Evolutionary conservation across 495 filamentous ascomycete species (phyloP).

Genomic region (Apodospora peruviana): DNA sequence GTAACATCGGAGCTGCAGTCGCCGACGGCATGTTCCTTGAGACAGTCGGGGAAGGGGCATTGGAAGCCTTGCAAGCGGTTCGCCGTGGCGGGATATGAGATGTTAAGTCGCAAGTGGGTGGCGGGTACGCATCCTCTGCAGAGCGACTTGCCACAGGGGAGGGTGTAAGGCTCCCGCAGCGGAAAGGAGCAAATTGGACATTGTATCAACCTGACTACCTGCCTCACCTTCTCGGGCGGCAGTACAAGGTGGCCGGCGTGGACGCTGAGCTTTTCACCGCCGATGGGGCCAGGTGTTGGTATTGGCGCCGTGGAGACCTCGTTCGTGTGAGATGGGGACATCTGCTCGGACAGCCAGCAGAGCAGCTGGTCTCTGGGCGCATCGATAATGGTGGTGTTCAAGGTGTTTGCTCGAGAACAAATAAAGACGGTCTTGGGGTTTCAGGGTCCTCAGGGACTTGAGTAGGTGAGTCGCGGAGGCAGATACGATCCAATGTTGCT

Average conservation of each 20-base stretch:
- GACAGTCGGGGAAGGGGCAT: constrained; percentile 66
- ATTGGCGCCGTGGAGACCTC: background rate
- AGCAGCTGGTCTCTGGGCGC: background rate
- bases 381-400: background rate
- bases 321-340: background rate
- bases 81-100: constrained; percentile 66
- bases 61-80: constrained; percentile 60
- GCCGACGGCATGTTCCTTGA: constrained; percentile 62
- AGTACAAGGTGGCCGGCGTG: background rate
- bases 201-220: constrained; percentile 8
- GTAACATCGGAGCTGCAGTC: constrained; percentile 77
- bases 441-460: too few species aligned
- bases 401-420: too few species aligned
- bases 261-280: background rate
- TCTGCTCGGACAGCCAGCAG: too few species aligned
- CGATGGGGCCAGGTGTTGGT: background rate
- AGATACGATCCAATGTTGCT: too few species aligned
- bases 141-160: constrained; percentile 78
- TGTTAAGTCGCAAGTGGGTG: constrained; percentile 53
- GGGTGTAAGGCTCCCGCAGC: constrained; percentile 60
- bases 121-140: constrained; percentile 72
- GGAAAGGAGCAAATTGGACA: constrained; percentile 57
- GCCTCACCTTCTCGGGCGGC: constrained; percentile 4
- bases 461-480: too few species aligned
- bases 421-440: too few species aligned